These are phyloP conservation scores for Bretschneidera sinensis DNA, from an alignment of 345 rosid species.

Conservation along the genomic window DNA sequence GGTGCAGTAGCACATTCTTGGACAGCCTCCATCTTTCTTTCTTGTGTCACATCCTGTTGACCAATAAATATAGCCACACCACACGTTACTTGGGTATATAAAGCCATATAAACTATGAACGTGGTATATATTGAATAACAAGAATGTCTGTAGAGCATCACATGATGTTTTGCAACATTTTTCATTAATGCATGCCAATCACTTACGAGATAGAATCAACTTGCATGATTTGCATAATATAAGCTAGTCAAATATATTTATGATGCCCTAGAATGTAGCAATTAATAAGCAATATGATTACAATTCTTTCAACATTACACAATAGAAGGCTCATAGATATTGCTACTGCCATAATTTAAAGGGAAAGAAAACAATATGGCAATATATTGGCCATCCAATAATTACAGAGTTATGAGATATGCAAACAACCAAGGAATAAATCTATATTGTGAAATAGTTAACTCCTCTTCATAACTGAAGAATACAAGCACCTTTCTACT, in stretches of 20 bases:
- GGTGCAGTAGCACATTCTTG: constrained; percentile 33
- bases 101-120: neutral
- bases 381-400: too few species aligned
- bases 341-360: too few species aligned
- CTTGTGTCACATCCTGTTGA: constrained; percentile 33
- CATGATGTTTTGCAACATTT: too few species aligned
- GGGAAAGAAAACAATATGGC: too few species aligned
- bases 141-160: too few species aligned
- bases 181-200: too few species aligned
- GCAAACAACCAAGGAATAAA: neutral
- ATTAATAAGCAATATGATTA: too few species aligned
- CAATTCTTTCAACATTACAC: neutral
- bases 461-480: neutral
- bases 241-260: neutral
- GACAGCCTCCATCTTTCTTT: constrained; percentile 22
- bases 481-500: too few species aligned
- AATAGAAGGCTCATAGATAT: neutral
- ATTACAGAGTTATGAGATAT: neutral
- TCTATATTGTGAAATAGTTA: neutral
- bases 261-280: neutral
- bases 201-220: too few species aligned
- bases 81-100: neutral
- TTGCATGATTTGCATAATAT: too few species aligned
- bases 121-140: neutral
- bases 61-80: neutral